Conservation (phyloP, 225 moss, liverwort and hornwort genomes). For the Thuidium tamariscinum region DNA sequence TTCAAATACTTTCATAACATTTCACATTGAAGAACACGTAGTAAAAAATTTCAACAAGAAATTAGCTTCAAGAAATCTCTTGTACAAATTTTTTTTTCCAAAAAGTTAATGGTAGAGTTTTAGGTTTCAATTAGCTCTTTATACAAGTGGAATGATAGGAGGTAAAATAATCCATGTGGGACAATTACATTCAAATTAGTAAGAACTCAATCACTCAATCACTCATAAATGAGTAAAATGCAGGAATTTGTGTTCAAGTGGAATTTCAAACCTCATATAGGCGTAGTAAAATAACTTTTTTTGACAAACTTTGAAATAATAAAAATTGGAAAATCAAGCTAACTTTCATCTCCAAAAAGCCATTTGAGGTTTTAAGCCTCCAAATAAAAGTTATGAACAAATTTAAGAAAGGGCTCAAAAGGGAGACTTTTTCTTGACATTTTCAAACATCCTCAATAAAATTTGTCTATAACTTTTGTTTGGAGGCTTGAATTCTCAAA, state of each 20-base stretch:
- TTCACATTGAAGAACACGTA: neutral
- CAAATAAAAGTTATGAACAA: neutral
- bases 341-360: neutral
- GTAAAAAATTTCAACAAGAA: fast-evolving
- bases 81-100: neutral
- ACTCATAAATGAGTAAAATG: neutral
- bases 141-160: neutral
- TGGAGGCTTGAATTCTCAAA: fast-evolving
- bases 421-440: neutral
- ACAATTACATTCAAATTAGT: neutral
- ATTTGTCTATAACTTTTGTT: neutral
- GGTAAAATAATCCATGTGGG: neutral
- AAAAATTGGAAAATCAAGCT: fast-evolving
- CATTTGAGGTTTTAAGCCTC: fast-evolving
- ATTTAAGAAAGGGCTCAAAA: neutral
- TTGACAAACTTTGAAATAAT: neutral
- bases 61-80: neutral
- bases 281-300: fast-evolving
- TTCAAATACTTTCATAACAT: neutral
- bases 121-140: neutral
- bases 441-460: neutral
- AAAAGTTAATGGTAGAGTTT: fast-evolving
- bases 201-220: too few relatives aligned
- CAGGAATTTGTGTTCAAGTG: neutral
- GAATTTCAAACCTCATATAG: neutral